Conservation (phyloP, 768 basidiomycete species). For the Lactarius vividus region DNA sequence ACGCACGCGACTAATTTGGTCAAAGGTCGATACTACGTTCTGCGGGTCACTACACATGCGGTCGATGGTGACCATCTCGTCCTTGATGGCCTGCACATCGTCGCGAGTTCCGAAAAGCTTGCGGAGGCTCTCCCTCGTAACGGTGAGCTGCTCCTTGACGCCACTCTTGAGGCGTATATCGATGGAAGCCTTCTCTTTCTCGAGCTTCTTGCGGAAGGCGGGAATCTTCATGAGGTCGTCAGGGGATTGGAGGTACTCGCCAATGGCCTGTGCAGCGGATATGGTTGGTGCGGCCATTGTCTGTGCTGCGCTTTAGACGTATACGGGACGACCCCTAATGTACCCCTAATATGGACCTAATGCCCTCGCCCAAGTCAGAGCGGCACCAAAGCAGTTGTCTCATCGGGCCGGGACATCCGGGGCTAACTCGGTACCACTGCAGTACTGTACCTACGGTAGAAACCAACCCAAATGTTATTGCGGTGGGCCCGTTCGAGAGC, state of each 20-base stretch:
- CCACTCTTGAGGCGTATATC: slow-evolving; percentile 87
- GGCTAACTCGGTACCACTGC: not conserved
- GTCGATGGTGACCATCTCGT: slow-evolving; percentile 82
- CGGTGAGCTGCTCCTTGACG: slow-evolving; percentile 89
- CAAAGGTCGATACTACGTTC: slow-evolving; percentile 80
- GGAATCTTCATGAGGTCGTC: slow-evolving; percentile 90
- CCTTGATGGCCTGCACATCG: slow-evolving; percentile 78
- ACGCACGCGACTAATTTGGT: slow-evolving; percentile 91
- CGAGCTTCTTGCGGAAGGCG: slow-evolving; percentile 87
- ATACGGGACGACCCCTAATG: not conserved
- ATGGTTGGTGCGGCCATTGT: slow-evolving; percentile 53
- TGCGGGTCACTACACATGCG: slow-evolving; percentile 72
- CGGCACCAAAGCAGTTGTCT: not conserved
- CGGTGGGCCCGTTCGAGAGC: not conserved
- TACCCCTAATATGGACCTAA: too few relatives aligned
- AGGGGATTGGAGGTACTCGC: slow-evolving; percentile 89
- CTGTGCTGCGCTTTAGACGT: not conserved
- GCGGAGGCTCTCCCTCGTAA: slow-evolving; percentile 83
- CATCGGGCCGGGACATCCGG: not conserved
- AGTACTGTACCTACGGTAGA: too few relatives aligned
- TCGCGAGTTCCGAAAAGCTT: slow-evolving; percentile 74
- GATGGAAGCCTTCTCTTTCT: slow-evolving; percentile 95
- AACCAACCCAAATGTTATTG: slow-evolving; percentile 1
- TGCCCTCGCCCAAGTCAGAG: too few relatives aligned
- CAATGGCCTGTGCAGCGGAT: slow-evolving; percentile 83